Evolutionary conservation across 2,329 filamentous ascomycete species (phyloP).

Genomic region (Trichoderma atroviride): DNA sequence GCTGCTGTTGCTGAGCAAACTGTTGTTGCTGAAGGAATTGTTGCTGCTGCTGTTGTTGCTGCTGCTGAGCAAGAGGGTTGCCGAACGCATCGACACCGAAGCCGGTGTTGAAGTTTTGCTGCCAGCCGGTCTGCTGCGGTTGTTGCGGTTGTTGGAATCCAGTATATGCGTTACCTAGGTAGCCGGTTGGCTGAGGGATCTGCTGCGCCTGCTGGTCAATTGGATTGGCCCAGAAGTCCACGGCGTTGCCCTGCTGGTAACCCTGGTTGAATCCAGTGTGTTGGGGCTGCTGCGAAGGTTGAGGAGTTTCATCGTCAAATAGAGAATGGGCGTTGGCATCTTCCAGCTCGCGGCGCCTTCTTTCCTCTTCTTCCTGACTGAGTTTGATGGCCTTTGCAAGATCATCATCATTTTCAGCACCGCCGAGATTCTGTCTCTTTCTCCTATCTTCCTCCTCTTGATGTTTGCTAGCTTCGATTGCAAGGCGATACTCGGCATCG

Average conservation of each 20-base stretch:
- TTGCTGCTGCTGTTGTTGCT: constrained; percentile 43
- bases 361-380: constrained; percentile 91
- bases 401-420: constrained; percentile 75
- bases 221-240: constrained; percentile 97
- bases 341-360: constrained; percentile 83
- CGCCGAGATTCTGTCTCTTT: constrained; percentile 67
- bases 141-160: constrained; percentile 51
- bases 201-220: constrained; percentile 64
- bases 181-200: constrained; percentile 73
- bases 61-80: constrained; percentile 42
- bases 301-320: constrained; percentile 78
- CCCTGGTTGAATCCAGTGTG: constrained; percentile 93
- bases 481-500: constrained; percentile 86
- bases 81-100: constrained; percentile 49
- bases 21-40: constrained; percentile 43
- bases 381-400: constrained; percentile 92
- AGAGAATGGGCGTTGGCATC: constrained; percentile 81
- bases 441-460: constrained; percentile 88
- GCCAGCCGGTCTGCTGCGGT: constrained; percentile 53
- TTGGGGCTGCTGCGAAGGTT: constrained; percentile 68
- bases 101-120: constrained; percentile 65
- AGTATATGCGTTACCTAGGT: constrained; percentile 59
- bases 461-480: constrained; percentile 91
- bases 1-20: constrained; percentile 34
- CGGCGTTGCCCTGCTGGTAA: constrained; percentile 93